Evolutionary conservation across 2,329 filamentous ascomycete species (phyloP), one percentile per base, ranked within the genome.

Genomic region (Fusarium camptoceras): DNA sequence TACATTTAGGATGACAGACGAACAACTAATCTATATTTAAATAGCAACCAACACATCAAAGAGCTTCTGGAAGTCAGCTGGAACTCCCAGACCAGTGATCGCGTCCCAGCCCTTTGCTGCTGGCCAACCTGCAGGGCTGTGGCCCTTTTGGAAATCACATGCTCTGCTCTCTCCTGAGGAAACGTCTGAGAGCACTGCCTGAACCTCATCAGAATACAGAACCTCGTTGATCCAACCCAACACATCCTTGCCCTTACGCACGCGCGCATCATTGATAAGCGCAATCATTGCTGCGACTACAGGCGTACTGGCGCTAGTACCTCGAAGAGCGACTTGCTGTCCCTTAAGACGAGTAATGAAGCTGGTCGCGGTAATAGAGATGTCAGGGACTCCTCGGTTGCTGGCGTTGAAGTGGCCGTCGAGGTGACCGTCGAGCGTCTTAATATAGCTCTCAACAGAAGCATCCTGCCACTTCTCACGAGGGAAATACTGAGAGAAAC

Each of bases 281-380:
- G 85, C 83, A 49, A 89, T 77, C 75, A 89, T 82, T 25, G 85
- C 79, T 7, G 86, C 87, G 22, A 89, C 77, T 0, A 88, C 82
- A 1, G 87, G 87, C 6, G 87, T 83, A 39, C 84, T 85, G 2
- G 86, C 86, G 56, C 83, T 85, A 15, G 85, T 86, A 14, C 85
- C 85, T 48, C 78, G 70, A 4, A 83, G 75, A 3, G 66, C 64
- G 0, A 55, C 41, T 8, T 74, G 60, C 16, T 57, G 51, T 10
- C 79, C 80, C 8, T 74, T 74, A 18, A 78, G 67, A 5, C 80
- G 60, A 37, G 82, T 80, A 9, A 77, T 66, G 59, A 90, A 91
- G 65, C 88, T 86, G 10, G 86, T 86, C 3, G 89, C 85, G 24
- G 92, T 83, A 6, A 82, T 84, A 6, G 84, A 81, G 25, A 88